These are phyloP conservation scores for Amniculicola lignicola DNA, from an alignment of 495 filamentous ascomycete genomes.

Conservation along the genomic window DNA sequence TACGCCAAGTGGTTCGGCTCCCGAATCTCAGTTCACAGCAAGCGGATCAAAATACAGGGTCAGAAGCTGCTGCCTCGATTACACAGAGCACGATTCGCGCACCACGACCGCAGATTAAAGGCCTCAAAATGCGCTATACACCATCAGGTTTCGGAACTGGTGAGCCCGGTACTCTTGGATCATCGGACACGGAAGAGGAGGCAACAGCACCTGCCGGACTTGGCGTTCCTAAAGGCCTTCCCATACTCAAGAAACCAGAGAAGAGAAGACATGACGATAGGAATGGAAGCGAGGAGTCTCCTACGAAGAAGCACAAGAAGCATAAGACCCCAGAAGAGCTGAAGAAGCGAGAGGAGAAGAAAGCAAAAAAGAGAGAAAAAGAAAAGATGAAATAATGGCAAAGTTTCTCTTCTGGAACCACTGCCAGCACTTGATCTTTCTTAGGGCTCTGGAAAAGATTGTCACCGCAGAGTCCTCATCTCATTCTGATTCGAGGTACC, in stretches of 20 bases:
- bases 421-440: too few species aligned
- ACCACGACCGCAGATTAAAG: slow-evolving; percentile 53
- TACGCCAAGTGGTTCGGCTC: slow-evolving; percentile 39
- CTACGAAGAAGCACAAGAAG: slow-evolving; percentile 35
- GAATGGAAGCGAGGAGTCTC: slow-evolving; percentile 11
- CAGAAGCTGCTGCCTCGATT: slow-evolving; percentile 44
- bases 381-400: slow-evolving; percentile 47
- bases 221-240: slow-evolving; percentile 10
- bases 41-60: slow-evolving; percentile 36
- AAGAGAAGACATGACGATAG: slow-evolving; percentile 30
- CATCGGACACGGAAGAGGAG: slow-evolving; percentile 43
- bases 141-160: slow-evolving; percentile 52
- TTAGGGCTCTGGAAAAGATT: too few species aligned
- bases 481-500: too few species aligned
- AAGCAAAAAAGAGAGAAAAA: slow-evolving; percentile 25
- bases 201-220: slow-evolving; percentile 33
- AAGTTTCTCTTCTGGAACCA: too few species aligned
- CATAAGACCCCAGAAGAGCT: slow-evolving; percentile 19
- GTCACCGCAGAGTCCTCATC: too few species aligned
- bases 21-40: slow-evolving; percentile 39
- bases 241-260: slow-evolving; percentile 1
- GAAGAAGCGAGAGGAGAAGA: slow-evolving; percentile 10
- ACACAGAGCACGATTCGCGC: slow-evolving; percentile 37
- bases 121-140: slow-evolving; percentile 59
- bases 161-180: slow-evolving; percentile 49